Evolutionary conservation across 352 stramenopile genomes (phyloP).

Genomic region (Saprolegnia diclina): DNA sequence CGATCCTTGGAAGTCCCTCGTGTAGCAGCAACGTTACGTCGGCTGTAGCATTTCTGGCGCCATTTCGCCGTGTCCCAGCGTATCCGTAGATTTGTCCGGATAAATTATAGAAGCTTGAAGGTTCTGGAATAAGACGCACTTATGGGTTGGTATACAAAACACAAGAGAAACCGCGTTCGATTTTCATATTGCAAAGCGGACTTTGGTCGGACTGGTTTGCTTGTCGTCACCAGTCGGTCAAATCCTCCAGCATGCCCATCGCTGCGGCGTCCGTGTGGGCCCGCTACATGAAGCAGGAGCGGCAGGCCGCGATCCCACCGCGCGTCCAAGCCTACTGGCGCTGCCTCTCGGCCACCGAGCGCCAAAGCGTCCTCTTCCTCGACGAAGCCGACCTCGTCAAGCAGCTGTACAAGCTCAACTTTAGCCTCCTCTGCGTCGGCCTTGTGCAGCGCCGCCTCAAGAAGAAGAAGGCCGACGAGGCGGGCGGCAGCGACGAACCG

Average conservation of each 20-base stretch:
- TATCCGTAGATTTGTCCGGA: not conserved
- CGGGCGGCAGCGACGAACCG: conserved; percentile 37
- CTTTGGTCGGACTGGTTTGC: not conserved
- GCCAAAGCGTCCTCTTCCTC: conserved; percentile 72
- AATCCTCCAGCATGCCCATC: not conserved
- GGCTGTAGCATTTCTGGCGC: not conserved
- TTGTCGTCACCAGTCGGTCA: conserved; percentile 12
- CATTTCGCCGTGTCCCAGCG: not conserved
- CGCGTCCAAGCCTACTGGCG: conserved; percentile 50
- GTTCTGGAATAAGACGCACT: not conserved
- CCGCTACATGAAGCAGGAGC: conserved; percentile 19
- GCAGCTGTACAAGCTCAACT: conserved; percentile 83
- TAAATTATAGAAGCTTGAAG: conserved; percentile 6
- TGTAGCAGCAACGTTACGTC: not conserved
- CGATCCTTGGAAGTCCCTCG: not conserved
- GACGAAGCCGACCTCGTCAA: conserved; percentile 78
- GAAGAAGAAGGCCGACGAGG: conserved; percentile 30
- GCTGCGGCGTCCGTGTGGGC: conserved; percentile 7
- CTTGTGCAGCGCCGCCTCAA: conserved; percentile 81
- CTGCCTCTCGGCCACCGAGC: conserved; percentile 48
- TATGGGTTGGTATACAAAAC: not conserved
- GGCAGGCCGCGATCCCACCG: conserved; percentile 6
- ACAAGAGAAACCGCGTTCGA: not conserved
- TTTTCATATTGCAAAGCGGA: conserved; percentile 6
- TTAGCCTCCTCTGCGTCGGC: conserved; percentile 74